Percentiles rank a stretch among this genome's conserved stretches.
Evolutionary conservation across 495 filamentous ascomycete species (phyloP).

Genomic region (Hypoxylon fragiforme): DNA sequence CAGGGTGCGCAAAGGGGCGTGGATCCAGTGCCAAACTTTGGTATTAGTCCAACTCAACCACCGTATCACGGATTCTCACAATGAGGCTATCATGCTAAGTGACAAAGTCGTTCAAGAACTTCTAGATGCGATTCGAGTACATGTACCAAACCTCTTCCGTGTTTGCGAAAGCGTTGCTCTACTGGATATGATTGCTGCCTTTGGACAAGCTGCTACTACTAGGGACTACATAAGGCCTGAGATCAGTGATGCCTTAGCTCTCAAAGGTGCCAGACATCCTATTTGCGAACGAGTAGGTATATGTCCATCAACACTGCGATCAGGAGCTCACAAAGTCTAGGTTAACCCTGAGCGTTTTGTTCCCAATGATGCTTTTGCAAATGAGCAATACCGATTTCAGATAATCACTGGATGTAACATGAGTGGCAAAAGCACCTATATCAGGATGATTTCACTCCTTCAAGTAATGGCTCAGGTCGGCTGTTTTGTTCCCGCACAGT

Average conservation of each 20-base stretch:
- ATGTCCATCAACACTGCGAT: not conserved
- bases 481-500: slow-evolving; percentile 84
- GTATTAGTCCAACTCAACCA: slow-evolving; percentile 77
- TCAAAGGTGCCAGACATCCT: slow-evolving; percentile 83
- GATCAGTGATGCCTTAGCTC: slow-evolving; percentile 71
- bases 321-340: slow-evolving; percentile 16
- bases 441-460: slow-evolving; percentile 81
- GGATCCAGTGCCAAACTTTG: slow-evolving; percentile 83
- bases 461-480: slow-evolving; percentile 93
- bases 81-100: slow-evolving; percentile 79
- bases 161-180: slow-evolving; percentile 85
- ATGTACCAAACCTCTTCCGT: slow-evolving; percentile 72
- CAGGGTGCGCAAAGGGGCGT: slow-evolving; percentile 67
- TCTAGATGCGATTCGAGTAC: slow-evolving; percentile 64
- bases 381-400: slow-evolving; percentile 76
- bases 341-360: slow-evolving; percentile 61
- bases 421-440: slow-evolving; percentile 98
- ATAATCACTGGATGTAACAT: slow-evolving; percentile 98
- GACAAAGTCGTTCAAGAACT: slow-evolving; percentile 71
- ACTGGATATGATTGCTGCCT: slow-evolving; percentile 88
- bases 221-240: slow-evolving; percentile 82
- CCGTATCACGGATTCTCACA: slow-evolving; percentile 73
- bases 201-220: slow-evolving; percentile 74
- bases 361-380: slow-evolving; percentile 88
- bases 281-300: slow-evolving; percentile 72